Evolutionary conservation across 1,139 yeast species (phyloP).

Genomic region (Geotrichum bryndzae): DNA sequence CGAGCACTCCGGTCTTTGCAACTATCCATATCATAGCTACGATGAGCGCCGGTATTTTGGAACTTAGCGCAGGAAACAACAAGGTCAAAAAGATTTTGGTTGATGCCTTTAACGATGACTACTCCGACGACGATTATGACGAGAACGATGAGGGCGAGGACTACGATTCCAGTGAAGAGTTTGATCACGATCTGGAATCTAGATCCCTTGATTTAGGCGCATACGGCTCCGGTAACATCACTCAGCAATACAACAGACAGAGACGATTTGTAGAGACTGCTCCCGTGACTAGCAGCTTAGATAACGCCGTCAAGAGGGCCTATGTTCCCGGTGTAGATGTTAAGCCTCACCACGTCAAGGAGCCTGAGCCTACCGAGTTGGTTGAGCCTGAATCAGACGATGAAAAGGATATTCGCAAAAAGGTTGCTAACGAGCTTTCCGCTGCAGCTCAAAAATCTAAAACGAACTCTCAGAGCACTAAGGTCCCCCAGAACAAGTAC

Average conservation of each 20-base stretch:
- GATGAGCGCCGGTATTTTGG: background rate
- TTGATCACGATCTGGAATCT: conserved; percentile 13
- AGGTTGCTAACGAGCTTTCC: conserved; percentile 10
- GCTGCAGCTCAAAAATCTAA: conserved; percentile 16
- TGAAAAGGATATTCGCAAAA: background rate
- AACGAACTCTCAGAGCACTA: conserved; percentile 20
- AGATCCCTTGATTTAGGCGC: conserved; percentile 17
- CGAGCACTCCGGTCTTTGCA: background rate
- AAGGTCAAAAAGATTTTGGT: conserved; percentile 3
- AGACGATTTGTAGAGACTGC: conserved; percentile 15
- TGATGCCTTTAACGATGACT: conserved; percentile 6
- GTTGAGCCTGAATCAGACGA: conserved; percentile 1
- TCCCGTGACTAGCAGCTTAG: background rate
- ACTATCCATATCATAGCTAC: background rate
- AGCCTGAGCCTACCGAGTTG: background rate
- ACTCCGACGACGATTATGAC: conserved; percentile 3
- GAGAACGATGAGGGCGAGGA: conserved; percentile 11
- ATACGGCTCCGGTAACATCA: conserved; percentile 21
- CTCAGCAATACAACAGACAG: conserved; percentile 26
- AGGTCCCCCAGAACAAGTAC: conserved; percentile 12
- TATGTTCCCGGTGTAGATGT: conserved; percentile 5
- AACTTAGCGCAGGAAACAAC: background rate
- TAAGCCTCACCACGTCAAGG: background rate
- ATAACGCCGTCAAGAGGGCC: background rate
- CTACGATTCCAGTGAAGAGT: conserved; percentile 15